These are phyloP conservation scores for Sesbania bispinosa DNA, from an alignment of 306 rosid genomes.

Conservation along the genomic window DNA sequence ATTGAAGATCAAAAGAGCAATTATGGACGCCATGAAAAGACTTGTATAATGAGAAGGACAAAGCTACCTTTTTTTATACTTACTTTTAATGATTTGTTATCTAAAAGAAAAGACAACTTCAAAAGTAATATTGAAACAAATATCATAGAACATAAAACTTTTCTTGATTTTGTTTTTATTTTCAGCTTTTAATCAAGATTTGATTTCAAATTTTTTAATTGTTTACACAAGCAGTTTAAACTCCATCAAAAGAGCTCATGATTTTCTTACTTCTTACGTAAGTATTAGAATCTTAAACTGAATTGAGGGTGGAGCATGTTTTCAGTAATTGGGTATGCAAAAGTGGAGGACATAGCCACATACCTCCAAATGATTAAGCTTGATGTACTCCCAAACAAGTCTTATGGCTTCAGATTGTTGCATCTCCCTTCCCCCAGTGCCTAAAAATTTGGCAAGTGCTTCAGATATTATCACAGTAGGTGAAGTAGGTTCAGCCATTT, in stretches of 20 bases:
- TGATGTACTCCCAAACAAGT: slow-evolving; percentile 77
- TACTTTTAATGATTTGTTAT: background rate
- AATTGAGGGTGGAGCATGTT: background rate
- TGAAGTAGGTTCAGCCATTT: slow-evolving; percentile 41
- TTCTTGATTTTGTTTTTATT: background rate
- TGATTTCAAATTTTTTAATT: background rate
- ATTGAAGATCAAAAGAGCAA: background rate
- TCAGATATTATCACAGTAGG: slow-evolving; percentile 59
- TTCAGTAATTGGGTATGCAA: background rate
- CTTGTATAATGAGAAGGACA: background rate
- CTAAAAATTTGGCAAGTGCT: slow-evolving; percentile 72
- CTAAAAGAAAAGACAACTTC: background rate
- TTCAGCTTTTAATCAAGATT: background rate
- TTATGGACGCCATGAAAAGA: background rate
- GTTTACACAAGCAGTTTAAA: background rate
- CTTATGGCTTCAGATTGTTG: slow-evolving; percentile 59
- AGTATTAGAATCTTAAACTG: background rate
- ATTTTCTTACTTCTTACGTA: background rate
- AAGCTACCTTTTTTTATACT: background rate
- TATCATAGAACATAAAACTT: background rate
- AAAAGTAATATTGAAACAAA: background rate
- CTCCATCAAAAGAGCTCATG: background rate
- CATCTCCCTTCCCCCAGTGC: slow-evolving; percentile 64
- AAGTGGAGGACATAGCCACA: slow-evolving; percentile 10
- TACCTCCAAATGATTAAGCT: slow-evolving; percentile 70